phyloP scores from a whole-genome alignment of 176 grass and related monocot species.

The Rhipidocladum racemiflorum region DNA sequence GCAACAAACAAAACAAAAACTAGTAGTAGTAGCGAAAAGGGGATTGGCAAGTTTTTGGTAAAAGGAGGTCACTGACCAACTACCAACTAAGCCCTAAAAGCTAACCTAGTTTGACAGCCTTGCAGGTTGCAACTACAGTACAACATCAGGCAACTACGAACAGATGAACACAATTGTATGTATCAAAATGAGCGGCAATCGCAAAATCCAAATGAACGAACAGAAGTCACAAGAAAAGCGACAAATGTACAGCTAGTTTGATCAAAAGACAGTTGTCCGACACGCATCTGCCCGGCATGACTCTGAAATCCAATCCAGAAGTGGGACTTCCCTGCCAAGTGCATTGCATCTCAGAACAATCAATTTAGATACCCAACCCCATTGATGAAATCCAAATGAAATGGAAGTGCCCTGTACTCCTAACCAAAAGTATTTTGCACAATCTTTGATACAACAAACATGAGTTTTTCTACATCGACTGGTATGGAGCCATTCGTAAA shows the following conservation, averaged over 20 bases:
- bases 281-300: not conserved
- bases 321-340: not conserved
- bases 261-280: constrained; percentile 20
- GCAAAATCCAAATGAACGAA: not conserved
- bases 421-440: constrained; percentile 5
- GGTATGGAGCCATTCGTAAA: not conserved
- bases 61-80: not conserved
- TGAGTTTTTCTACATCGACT: not conserved
- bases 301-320: not conserved
- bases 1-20: not conserved
- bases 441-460: constrained; percentile 18
- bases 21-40: not conserved
- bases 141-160: not conserved
- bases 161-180: not conserved
- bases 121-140: not conserved
- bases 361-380: not conserved
- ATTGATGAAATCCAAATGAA: not conserved
- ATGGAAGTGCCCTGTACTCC: not conserved
- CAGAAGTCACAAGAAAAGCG: not conserved
- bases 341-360: not conserved
- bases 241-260: not conserved
- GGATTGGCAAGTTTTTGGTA: not conserved
- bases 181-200: not conserved
- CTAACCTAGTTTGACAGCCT: not conserved
- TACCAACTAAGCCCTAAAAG: not conserved